Base-by-base conservation (phyloP, 1,284 basidiomycete species). In the Heterobasidion irregulare region DNA sequence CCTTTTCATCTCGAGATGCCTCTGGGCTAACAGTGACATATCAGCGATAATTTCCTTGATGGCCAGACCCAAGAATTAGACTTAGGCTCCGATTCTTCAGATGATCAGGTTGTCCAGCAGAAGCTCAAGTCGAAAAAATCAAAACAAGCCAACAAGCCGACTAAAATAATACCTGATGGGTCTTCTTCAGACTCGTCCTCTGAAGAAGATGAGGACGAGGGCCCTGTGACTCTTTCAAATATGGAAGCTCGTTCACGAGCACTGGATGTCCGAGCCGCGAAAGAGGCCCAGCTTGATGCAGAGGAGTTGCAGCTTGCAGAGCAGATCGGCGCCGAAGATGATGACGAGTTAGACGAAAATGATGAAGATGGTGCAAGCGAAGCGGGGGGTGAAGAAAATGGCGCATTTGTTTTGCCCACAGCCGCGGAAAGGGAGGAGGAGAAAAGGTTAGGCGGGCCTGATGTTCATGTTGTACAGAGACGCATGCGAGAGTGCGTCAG, bases 401-500 rank as follows among this genome's bases (percentile, higher is more conserved):
- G 82, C 57, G 78, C 74, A 16, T 90, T 90, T 72, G 81, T 80
- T 50, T 74, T 98, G 15, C 93, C 91, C 0, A 92, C 92, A 1
- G 75, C 85, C 1, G 86, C 89, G 62, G 92, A 97, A 65, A 77
- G 84, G 56, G 92, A 91, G 62, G 80, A 83, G 58, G 92, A 94
- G 71, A 83, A 84, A 68, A 80, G 79, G 58, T 72, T 72, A 8
- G 86, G 85, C 10, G 87, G 87, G 45, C 79, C 86, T 6, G 88
- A 95, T 61, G 78, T 98, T 51, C 83, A 92, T 58, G 78, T 86
- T 38, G 86, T 98, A 8, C 94, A 98, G 71, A 78, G 83, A 63
- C 80, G 96, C 55, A 94, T 99, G 83, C 80, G 91, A 60, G 86
- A 92, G 68, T 89, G 93, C 62, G 90, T 93, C 10, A 81, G 85